Evolutionary conservation across 2,329 filamentous ascomycete genomes (phyloP).

Genomic region (Podosphaera fusca): DNA sequence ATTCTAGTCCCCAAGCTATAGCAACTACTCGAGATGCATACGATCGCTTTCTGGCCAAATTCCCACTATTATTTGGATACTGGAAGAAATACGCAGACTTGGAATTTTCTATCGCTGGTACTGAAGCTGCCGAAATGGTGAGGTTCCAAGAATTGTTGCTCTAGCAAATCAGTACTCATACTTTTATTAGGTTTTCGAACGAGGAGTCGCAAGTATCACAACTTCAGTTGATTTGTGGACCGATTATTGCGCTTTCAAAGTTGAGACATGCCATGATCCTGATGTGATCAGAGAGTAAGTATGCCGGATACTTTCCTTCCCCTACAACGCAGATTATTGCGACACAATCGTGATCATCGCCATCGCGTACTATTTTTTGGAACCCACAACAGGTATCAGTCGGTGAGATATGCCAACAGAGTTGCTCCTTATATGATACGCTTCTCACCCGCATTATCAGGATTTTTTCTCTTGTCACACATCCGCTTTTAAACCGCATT

Average conservation of each 20-base stretch:
- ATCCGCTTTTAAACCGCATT: slow-evolving; percentile 20
- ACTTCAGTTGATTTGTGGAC: slow-evolving; percentile 94
- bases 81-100: slow-evolving; percentile 99
- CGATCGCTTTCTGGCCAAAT: slow-evolving; percentile 82
- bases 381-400: slow-evolving; percentile 20
- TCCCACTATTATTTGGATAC: slow-evolving; percentile 88
- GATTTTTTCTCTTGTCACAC: slow-evolving; percentile 28
- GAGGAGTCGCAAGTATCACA: slow-evolving; percentile 77
- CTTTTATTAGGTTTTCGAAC: slow-evolving; percentile 57
- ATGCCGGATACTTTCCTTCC: slow-evolving; percentile 41
- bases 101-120: slow-evolving; percentile 90
- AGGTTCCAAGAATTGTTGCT: slow-evolving; percentile 10
- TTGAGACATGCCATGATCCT: slow-evolving; percentile 85
- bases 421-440: slow-evolving; percentile 30
- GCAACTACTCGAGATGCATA: slow-evolving; percentile 69
- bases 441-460: slow-evolving; percentile 44
- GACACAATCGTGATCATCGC: slow-evolving; percentile 9
- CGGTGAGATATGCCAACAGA: slow-evolving; percentile 52
- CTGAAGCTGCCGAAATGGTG: slow-evolving; percentile 93
- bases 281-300: slow-evolving; percentile 99
- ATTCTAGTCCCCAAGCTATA: slow-evolving; percentile 86
- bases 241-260: slow-evolving; percentile 93
- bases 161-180: slow-evolving; percentile 8
- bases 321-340: slow-evolving; percentile 29
- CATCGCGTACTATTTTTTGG: neutral